Base-by-base conservation (phyloP, 2,329 filamentous ascomycete genomes). In the Onygenales sp. region DNA sequence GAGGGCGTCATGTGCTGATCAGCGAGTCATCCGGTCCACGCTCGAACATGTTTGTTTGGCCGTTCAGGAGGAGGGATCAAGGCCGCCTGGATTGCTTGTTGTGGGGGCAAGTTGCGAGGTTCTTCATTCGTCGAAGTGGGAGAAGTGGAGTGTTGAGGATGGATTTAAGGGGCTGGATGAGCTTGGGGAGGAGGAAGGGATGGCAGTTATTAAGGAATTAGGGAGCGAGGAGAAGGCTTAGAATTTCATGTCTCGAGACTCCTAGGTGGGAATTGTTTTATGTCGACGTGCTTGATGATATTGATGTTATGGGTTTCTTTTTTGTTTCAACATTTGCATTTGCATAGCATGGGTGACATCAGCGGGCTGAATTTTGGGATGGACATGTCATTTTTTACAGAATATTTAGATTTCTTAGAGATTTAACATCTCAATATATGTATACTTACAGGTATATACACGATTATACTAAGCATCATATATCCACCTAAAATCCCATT, bases 1-100 rank as follows among this genome's bases (percentile, higher is more conserved):
- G 71, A 80, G 93, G 38, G 93, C 93, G 5, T 95, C 88, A 57
- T 98, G 93, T 66, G 87, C 89, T 0, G 93, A 98, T 66, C 93
- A 98, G 73, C 79, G 92, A 48, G 88, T 98, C 13, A 91, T 98
- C 32, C 79, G 93, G 53, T 93, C 90, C 1, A 95, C 89, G 1
- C 72, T 98, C 27, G 79, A 84, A 61, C 79, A 86, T 62, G 89
- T 97, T 1, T 86, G 80, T 27, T 79, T 83, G 51, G 93, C 93
- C 0, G 84, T 98, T 45, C 90, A 96, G 67, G 83, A 87, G 49
- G 89, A 94, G 64, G 93, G 93, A 0, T 93, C 87, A 60, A 77
- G 92, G 38, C 93, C 93, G 11, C 93, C 93, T 0, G 93, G 93
- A 0, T 68, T 98, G 55, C 72, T 98, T 33, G 89, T 97, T 0